Evolutionary conservation across 2,329 filamentous ascomycete genomes (phyloP).

Genomic region (Ophiocordyceps camponoti-rufipedis): DNA sequence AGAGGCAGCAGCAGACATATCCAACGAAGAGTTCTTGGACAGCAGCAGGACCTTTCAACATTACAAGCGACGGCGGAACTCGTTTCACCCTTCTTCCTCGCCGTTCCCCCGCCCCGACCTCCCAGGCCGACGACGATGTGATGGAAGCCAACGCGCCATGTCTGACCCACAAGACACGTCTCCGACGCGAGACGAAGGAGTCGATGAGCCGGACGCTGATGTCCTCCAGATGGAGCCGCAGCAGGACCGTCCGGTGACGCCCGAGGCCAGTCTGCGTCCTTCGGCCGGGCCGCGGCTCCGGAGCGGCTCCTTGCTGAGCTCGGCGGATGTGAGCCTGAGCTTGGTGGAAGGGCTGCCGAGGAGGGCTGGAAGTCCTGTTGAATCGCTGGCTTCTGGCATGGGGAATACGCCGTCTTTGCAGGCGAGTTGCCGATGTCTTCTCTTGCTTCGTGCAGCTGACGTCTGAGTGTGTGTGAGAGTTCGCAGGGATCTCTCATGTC

Average conservation of each 20-base stretch:
- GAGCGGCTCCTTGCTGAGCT: constrained; percentile 31
- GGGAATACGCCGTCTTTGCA: constrained; percentile 75
- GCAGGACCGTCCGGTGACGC: constrained; percentile 1
- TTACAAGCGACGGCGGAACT: no score
- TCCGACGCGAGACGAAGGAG: constrained; percentile 18
- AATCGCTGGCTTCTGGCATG: constrained; percentile 52
- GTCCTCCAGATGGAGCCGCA: constrained; percentile 5
- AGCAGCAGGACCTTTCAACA: no score
- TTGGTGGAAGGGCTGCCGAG: constrained; percentile 29
- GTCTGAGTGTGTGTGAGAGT: neutral
- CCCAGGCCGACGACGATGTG: constrained; percentile 9
- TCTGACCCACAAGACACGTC: constrained; percentile 27
- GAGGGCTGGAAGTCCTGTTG: constrained; percentile 47
- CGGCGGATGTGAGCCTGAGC: constrained; percentile 23
- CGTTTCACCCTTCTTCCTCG: neutral
- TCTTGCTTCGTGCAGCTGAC: constrained; percentile 8
- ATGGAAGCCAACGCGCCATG: constrained; percentile 27
- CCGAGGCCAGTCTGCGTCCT: constrained; percentile 3
- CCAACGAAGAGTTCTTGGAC: no score
- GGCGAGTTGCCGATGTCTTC: constrained; percentile 24
- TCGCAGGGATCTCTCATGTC: constrained; percentile 40
- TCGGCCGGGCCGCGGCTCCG: constrained; percentile 11
- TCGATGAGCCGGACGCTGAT: constrained; percentile 17
- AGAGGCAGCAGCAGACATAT: neutral
- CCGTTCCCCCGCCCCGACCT: neutral